These are phyloP conservation scores for Phlyctochytrium planicorne DNA, from an alignment of 192 early-diverging fungal species.

Conservation along the genomic window DNA sequence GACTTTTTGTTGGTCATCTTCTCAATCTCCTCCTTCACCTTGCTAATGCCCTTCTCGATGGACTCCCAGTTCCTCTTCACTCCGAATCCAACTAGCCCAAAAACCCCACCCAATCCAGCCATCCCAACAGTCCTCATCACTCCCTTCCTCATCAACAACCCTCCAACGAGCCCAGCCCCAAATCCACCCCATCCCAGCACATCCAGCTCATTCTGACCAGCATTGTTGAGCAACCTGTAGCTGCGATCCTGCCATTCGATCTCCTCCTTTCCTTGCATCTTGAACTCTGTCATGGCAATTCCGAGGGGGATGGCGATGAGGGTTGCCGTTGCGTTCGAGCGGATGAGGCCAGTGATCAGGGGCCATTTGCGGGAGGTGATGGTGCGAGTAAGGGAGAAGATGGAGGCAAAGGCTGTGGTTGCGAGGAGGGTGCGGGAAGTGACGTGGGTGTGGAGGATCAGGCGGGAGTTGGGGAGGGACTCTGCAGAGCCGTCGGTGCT, in stretches of 20 bases:
- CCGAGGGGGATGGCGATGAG: not conserved
- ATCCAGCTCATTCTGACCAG: not conserved
- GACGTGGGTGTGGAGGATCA: constrained; percentile 14
- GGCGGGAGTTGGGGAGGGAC: no score
- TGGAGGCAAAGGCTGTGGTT: not conserved
- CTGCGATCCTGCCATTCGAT: constrained; percentile 15
- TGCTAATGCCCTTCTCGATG: not conserved
- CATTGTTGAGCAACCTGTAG: constrained; percentile 2
- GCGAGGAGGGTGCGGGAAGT: not conserved
- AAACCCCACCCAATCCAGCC: not conserved
- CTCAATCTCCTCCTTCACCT: not conserved
- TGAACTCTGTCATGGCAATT: not conserved
- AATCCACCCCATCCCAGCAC: not conserved
- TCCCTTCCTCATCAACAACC: not conserved
- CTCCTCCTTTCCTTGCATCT: not conserved
- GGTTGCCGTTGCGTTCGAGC: not conserved
- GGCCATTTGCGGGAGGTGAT: not conserved
- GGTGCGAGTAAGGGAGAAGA: not conserved
- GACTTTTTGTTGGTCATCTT: no score
- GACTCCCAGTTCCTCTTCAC: not conserved
- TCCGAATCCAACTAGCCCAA: not conserved
- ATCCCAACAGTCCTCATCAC: not conserved
- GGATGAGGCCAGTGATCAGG: not conserved
- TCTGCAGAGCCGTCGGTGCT: no score
- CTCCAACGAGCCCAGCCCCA: not conserved